Evolutionary conservation across 1,139 yeast genomes (phyloP).

Genomic region (Cylindricascospora bacillispora): DNA sequence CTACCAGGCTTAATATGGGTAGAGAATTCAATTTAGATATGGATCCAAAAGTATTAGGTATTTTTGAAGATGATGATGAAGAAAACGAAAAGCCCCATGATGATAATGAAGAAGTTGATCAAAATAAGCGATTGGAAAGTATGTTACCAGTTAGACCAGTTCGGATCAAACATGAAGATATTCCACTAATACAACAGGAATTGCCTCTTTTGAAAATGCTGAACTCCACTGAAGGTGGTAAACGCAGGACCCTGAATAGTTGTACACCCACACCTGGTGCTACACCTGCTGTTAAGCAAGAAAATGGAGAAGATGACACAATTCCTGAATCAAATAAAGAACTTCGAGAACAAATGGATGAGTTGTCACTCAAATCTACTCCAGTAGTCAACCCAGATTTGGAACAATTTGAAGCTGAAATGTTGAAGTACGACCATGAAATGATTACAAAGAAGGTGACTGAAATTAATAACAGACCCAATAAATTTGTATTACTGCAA

Average conservation of each 20-base stretch:
- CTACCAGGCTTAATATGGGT: slow-evolving; percentile 46
- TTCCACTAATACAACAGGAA: slow-evolving; percentile 15
- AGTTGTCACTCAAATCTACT: slow-evolving; percentile 1
- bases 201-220: slow-evolving; percentile 17
- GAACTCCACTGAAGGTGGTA: slow-evolving; percentile 26
- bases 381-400: slow-evolving; percentile 20
- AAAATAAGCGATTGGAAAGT: slow-evolving; percentile 28
- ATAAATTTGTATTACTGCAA: slow-evolving; percentile 47
- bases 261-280: no score
- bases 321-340: background rate
- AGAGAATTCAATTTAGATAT: slow-evolving; percentile 37
- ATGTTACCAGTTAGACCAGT: slow-evolving; percentile 41
- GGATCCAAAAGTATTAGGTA: background rate
- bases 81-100: slow-evolving; percentile 30
- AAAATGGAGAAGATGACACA: slow-evolving; percentile 12
- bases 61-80: slow-evolving; percentile 8
- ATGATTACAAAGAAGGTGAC: slow-evolving; percentile 24
- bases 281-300: slow-evolving; percentile 9
- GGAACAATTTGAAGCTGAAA: slow-evolving; percentile 27
- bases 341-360: slow-evolving; percentile 1
- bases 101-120: slow-evolving; percentile 18
- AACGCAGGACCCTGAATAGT: no score
- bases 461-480: slow-evolving; percentile 27
- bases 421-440: slow-evolving; percentile 27
- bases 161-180: slow-evolving; percentile 31